phyloP scores from a whole-genome alignment of 805 yeast genomes.

The Candida ficus region DNA sequence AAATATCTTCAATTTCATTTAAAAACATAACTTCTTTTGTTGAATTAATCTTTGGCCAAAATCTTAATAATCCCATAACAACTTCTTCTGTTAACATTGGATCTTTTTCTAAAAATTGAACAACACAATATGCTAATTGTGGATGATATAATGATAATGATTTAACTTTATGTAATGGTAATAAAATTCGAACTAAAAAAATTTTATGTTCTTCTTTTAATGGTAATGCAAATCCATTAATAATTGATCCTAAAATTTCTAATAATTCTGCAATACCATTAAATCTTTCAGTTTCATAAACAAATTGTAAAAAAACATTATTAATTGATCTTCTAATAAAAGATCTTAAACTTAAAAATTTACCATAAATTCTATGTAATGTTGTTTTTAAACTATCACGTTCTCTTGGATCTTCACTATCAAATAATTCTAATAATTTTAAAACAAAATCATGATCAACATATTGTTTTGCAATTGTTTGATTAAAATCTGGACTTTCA shows the following conservation, averaged over 20 bases:
- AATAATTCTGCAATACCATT: conserved; percentile 93
- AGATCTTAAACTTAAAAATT: conserved; percentile 82
- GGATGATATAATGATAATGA: conserved; percentile 90
- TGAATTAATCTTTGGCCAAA: conserved; percentile 94
- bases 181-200: conserved; percentile 75
- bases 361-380: conserved; percentile 92
- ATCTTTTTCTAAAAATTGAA: conserved; percentile 94
- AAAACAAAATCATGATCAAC: conserved; percentile 89
- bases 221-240: conserved; percentile 96
- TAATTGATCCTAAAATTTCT: conserved; percentile 92
- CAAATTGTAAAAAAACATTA: conserved; percentile 88
- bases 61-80: conserved; percentile 85
- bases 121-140: conserved; percentile 93
- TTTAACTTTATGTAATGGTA: conserved; percentile 91
- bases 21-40: conserved; percentile 95
- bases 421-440: conserved; percentile 80
- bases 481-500: conserved; percentile 92
- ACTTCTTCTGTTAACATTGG: conserved; percentile 91
- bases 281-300: conserved; percentile 92
- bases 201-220: conserved; percentile 95
- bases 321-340: conserved; percentile 88
- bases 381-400: conserved; percentile 94
- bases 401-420: conserved; percentile 94
- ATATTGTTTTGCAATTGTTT: conserved; percentile 86
- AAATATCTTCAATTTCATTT: conserved; percentile 93